A percentile compares a stretch with the other conserved stretches of the same genome.
phyloP scores from a whole-genome alignment of 495 filamentous ascomycete genomes.

The Penicillium canescens region DNA sequence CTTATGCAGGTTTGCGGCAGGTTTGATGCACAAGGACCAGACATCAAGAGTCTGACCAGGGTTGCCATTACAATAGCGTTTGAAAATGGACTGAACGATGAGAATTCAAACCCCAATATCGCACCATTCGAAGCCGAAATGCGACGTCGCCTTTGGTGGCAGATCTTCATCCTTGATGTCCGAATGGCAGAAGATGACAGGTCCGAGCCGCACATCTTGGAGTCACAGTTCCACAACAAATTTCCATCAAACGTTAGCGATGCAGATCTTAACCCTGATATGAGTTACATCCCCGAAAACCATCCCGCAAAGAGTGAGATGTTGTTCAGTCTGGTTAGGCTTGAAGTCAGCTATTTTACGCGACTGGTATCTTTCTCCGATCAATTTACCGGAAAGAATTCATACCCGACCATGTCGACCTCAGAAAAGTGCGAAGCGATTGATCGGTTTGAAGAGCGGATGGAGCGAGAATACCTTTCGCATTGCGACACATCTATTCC shows the following conservation, averaged over 20 bases:
- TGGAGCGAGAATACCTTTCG: conserved; percentile 64
- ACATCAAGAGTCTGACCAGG: conserved; percentile 55
- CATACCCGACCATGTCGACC: conserved; percentile 7
- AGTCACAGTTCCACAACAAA: conserved; percentile 61
- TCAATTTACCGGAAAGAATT: conserved; percentile 20
- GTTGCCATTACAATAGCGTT: conserved; percentile 70
- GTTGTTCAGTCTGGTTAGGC: conserved; percentile 66
- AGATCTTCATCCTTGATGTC: conserved; percentile 67
- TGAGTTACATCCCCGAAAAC: conserved; percentile 51
- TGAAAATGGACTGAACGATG: conserved; percentile 67
- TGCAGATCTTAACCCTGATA: conserved; percentile 59
- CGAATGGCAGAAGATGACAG: conserved; percentile 72
- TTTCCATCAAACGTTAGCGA: conserved; percentile 72
- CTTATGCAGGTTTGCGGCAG: conserved; percentile 43
- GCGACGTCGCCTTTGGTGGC: conserved; percentile 75
- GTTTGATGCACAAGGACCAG: conserved; percentile 52
- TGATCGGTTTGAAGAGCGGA: conserved; percentile 49
- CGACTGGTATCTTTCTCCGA: conserved; percentile 33
- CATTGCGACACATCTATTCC: conserved; percentile 57
- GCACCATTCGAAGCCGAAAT: conserved; percentile 74
- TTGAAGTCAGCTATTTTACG: conserved; percentile 46
- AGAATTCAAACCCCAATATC: conserved; percentile 51
- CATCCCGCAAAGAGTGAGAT: conserved; percentile 67
- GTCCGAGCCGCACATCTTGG: conserved; percentile 64
- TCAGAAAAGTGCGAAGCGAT: conserved; percentile 58